Evolutionary conservation across 2,329 filamentous ascomycete genomes (phyloP).

Genomic region (Coniochaeta sp.): DNA sequence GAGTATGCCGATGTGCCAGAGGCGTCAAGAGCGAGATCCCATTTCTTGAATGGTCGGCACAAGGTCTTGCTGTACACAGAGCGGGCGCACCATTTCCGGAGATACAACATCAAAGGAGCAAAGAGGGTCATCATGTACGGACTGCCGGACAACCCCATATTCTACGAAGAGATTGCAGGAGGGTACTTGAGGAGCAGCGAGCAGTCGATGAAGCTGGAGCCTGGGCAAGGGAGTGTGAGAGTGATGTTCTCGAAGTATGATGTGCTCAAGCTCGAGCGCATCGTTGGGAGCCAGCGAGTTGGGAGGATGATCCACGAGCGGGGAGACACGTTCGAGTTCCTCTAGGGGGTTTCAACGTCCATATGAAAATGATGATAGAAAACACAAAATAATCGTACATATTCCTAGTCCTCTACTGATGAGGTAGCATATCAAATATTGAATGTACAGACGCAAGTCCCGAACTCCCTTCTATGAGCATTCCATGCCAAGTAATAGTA

Average conservation of each 20-base stretch:
- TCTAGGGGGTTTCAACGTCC: constrained; percentile 40
- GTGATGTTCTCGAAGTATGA: constrained; percentile 84
- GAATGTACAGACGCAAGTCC: not conserved
- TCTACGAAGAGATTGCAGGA: constrained; percentile 71
- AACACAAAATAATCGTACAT: not conserved
- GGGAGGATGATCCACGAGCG: constrained; percentile 77
- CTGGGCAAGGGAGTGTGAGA: constrained; percentile 51
- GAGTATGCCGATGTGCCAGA: constrained; percentile 80
- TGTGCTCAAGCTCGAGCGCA: constrained; percentile 76
- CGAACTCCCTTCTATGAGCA: not conserved
- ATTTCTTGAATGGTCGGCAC: constrained; percentile 80
- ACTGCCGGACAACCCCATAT: constrained; percentile 78
- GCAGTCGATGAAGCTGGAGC: constrained; percentile 46
- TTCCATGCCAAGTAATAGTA: not conserved
- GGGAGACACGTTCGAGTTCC: constrained; percentile 91
- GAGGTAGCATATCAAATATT: not conserved
- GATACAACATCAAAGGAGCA: constrained; percentile 78
- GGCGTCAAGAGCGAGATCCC: constrained; percentile 74
- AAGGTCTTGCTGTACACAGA: constrained; percentile 85
- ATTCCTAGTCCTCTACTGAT: not conserved
- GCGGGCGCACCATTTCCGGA: constrained; percentile 90
- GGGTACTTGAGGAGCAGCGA: constrained; percentile 57
- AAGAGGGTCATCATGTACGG: constrained; percentile 83
- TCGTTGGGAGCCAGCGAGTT: constrained; percentile 76
- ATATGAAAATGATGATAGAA: not conserved